These are phyloP conservation scores for Eutrema salsugineum DNA, from an alignment of 441 rosid genomes.

Conservation along the genomic window DNA sequence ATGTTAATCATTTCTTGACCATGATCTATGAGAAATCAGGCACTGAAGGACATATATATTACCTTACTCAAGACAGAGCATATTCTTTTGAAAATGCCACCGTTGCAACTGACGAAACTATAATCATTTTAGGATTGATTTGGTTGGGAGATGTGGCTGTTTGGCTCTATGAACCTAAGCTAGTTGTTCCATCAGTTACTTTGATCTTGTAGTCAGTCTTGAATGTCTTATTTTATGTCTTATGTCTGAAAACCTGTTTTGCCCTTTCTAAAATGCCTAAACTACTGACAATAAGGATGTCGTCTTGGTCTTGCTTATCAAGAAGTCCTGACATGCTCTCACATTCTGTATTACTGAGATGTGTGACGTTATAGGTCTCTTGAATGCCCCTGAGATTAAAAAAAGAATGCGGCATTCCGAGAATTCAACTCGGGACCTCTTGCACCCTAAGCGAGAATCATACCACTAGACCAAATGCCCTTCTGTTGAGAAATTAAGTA, in stretches of 20 bases:
- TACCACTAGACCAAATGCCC: constrained; percentile 68
- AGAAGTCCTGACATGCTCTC: no score
- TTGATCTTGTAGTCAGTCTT: neutral
- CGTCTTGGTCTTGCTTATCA: neutral
- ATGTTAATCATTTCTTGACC: neutral
- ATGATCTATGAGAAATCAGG: no score
- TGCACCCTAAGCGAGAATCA: constrained; percentile 82
- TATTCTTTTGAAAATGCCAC: neutral
- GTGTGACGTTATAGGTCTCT: no score
- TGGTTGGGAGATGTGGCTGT: neutral
- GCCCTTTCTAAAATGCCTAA: no score
- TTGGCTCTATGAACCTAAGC: neutral
- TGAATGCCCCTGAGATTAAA: neutral
- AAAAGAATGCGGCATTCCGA: constrained; percentile 51
- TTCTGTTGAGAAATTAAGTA: neutral
- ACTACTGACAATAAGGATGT: neutral
- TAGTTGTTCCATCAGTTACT: neutral
- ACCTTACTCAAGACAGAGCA: neutral
- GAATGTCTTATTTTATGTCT: no score
- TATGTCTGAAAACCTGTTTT: no score
- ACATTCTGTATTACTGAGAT: no score
- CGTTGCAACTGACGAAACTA: neutral
- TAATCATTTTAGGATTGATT: neutral
- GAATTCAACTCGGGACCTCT: constrained; percentile 83
- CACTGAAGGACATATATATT: neutral